Conservation (phyloP, 1,139 yeast genomes). For the Kodamaea arcana region DNA sequence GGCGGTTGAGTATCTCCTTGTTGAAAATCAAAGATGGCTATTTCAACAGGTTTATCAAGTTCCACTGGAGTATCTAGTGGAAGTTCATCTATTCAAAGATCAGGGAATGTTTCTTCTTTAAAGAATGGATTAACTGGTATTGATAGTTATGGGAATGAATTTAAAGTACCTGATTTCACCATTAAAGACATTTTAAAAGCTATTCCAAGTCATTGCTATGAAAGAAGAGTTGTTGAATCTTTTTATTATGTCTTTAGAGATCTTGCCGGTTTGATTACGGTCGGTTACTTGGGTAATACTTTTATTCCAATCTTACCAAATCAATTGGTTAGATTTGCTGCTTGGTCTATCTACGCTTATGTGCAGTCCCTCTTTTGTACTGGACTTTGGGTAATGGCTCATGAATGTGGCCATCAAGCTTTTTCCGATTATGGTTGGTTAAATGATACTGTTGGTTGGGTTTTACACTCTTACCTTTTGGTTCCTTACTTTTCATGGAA, state of each 20-base stretch:
- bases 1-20: too few relatives aligned
- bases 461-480: slow-evolving; percentile 68
- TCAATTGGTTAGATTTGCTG: slow-evolving; percentile 26
- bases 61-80: too few relatives aligned
- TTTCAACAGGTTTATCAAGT: too few relatives aligned
- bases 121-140: slow-evolving; percentile 37
- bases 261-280: slow-evolving; percentile 44
- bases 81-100: slow-evolving; percentile 23
- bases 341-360: slow-evolving; percentile 38
- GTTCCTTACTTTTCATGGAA: slow-evolving; percentile 91
- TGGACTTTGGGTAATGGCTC: slow-evolving; percentile 84
- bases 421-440: slow-evolving; percentile 66
- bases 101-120: slow-evolving; percentile 37
- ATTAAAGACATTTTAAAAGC: slow-evolving; percentile 69
- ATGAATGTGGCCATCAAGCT: slow-evolving; percentile 89
- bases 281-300: slow-evolving; percentile 52
- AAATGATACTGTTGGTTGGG: slow-evolving; percentile 79
- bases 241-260: slow-evolving; percentile 66
- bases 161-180: slow-evolving; percentile 69
- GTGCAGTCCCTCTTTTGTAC: slow-evolving; percentile 67
- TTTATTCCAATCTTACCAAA: slow-evolving; percentile 39
- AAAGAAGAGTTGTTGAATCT: slow-evolving; percentile 56
- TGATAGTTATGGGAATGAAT: slow-evolving; percentile 61
- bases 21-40: too few relatives aligned
- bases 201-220: slow-evolving; percentile 73